Base-by-base conservation (phyloP, 2,329 filamentous ascomycete species). In the Cladophialophora immunda region DNA sequence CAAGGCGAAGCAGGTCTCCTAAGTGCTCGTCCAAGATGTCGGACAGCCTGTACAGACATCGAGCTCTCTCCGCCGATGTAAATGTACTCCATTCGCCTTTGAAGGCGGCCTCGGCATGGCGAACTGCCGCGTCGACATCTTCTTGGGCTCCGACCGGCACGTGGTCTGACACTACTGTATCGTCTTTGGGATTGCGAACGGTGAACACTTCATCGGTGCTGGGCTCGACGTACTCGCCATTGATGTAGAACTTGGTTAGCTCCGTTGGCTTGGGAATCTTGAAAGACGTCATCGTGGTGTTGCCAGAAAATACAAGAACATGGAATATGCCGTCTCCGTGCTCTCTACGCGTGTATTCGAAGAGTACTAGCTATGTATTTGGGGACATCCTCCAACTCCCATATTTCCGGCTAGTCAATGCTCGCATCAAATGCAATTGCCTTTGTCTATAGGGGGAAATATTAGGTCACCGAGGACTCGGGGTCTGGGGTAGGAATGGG, bases 81-180 rank as follows among this genome's bases (percentile, higher is more conserved):
- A 82, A 74, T 4, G 70, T 0, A 81, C 74, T 36, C 76, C 77
- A 57, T 41, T 41, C 38, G 38, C 38, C 74, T 76, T 81, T 78
- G 66, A 84, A 84, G 0, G 84, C 84, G 4, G 79, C 79, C 55
- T 84, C 79, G 0, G 84, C 84, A 4, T 82, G 81, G 8, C 77
- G 79, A 3, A 86, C 83, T 1, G 84, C 84, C 4, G 75, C 73
- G 61, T 86, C 80, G 32, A 84, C 82, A 72, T 61, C 58, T 84
- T 19, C 38, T 19, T n/a, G 38, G 38, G 15, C 17, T 15, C 38
- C 38, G 3, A 41, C 38, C 8, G 38, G 38, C 38, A 41, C 38
- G 38, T 15, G 38, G 8, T 41, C 17, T n/a, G 38, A 41, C 38
- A 41, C 38, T 41, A 41, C 17, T 7, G 38, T 41, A 7, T 41